Evolutionary conservation across 345 rosid genomes (phyloP).

Genomic region (Microthlaspi erraticum): DNA sequence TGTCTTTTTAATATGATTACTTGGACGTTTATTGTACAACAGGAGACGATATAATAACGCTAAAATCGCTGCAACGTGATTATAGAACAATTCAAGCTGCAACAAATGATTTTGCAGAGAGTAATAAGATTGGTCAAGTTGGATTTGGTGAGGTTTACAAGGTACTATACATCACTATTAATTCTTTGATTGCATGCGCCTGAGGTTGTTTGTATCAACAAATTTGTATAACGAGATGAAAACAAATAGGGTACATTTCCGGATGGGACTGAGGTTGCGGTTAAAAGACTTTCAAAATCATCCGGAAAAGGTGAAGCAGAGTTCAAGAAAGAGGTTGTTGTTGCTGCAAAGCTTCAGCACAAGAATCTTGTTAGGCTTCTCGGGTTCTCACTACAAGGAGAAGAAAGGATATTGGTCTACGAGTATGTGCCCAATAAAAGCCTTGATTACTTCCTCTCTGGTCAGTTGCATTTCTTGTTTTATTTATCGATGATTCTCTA

Average conservation of each 20-base stretch:
- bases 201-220: background rate
- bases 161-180: constrained; percentile 37
- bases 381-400: constrained; percentile 34
- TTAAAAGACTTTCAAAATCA: constrained; percentile 38
- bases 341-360: constrained; percentile 43
- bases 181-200: background rate
- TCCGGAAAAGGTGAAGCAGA: constrained; percentile 43
- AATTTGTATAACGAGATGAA: background rate
- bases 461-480: constrained; percentile 11
- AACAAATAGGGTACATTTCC: constrained; percentile 23
- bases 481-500: background rate
- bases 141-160: constrained; percentile 70
- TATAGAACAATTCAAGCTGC: constrained; percentile 49
- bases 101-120: constrained; percentile 47
- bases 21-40: constrained; percentile 26
- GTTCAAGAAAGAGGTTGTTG: constrained; percentile 43
- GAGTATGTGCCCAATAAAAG: constrained; percentile 45
- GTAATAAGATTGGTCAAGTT: constrained; percentile 60
- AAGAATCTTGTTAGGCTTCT: constrained; percentile 40
- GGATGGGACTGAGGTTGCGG: constrained; percentile 38
- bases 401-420: constrained; percentile 41
- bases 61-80: constrained; percentile 55
- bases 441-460: constrained; percentile 42
- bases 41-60: constrained; percentile 36
- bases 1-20: background rate